Evolutionary conservation across 495 filamentous ascomycete genomes (phyloP).

Genomic region (Lophium mytilinum): DNA sequence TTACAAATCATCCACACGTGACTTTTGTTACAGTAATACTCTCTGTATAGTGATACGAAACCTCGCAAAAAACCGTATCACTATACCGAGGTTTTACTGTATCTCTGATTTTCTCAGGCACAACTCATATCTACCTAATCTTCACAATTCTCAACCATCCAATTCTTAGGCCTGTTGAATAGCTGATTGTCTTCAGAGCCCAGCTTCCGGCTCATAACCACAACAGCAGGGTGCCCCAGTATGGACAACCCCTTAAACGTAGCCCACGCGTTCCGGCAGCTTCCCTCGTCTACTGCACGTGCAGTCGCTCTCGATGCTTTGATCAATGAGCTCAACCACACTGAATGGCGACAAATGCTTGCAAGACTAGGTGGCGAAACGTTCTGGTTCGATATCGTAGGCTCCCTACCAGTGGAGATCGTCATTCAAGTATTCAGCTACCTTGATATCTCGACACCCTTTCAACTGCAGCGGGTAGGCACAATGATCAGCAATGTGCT

Average conservation of each 20-base stretch:
- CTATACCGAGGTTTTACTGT: no score
- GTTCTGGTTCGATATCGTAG: constrained; percentile 19
- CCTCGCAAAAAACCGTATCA: no score
- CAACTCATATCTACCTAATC: no score
- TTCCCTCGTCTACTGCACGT: neutral
- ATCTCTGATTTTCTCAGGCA: no score
- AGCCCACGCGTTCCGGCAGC: constrained; percentile 2
- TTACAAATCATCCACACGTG: no score
- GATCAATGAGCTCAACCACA: neutral
- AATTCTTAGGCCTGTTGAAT: no score
- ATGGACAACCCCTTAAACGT: neutral
- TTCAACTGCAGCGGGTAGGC: constrained; percentile 12
- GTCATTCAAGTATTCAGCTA: constrained; percentile 13
- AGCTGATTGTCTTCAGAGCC: no score
- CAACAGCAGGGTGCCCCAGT: no score
- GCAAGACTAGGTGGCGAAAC: constrained; percentile 1
- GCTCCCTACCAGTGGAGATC: constrained; percentile 15
- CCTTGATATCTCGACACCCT: constrained; percentile 14
- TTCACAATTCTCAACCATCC: no score
- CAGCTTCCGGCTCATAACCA: no score
- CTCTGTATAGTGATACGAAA: no score
- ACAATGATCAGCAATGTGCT: neutral
- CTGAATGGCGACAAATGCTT: constrained; percentile 10
- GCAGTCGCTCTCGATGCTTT: constrained; percentile 8
- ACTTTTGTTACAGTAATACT: no score